Conservation (phyloP, 768 basidiomycete genomes). For the Myochromella boudieri region DNA sequence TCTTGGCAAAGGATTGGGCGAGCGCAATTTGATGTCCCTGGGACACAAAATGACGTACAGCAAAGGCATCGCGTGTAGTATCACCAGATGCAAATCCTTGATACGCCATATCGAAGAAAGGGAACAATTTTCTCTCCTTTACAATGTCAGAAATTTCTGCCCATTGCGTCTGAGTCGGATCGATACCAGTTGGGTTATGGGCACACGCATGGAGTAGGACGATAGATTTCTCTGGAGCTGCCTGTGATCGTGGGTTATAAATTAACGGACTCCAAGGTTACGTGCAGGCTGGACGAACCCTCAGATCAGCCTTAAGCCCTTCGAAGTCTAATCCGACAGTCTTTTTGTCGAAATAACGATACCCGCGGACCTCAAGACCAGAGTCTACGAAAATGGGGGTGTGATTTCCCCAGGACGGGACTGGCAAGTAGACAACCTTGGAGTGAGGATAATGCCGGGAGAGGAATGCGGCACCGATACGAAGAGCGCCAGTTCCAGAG, state of each 20-base stretch:
- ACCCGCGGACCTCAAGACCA: slow-evolving; percentile 88
- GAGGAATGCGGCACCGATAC: slow-evolving; percentile 92
- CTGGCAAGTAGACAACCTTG: slow-evolving; percentile 88
- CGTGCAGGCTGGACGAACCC: slow-evolving; percentile 43
- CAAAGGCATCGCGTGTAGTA: slow-evolving; percentile 88
- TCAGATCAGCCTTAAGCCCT: slow-evolving; percentile 84
- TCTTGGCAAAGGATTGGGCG: slow-evolving; percentile 97
- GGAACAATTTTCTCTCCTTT: slow-evolving; percentile 88
- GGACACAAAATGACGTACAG: slow-evolving; percentile 90
- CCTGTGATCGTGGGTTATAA: slow-evolving; percentile 30
- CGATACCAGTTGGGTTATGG: slow-evolving; percentile 98
- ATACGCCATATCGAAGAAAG: slow-evolving; percentile 99
- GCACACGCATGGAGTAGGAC: slow-evolving; percentile 96
- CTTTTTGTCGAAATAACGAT: slow-evolving; percentile 92
- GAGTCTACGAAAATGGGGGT: slow-evolving; percentile 92
- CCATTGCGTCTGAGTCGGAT: slow-evolving; percentile 95
- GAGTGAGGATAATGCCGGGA: slow-evolving; percentile 85
- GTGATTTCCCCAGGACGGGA: slow-evolving; percentile 98
- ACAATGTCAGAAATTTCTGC: slow-evolving; percentile 82
- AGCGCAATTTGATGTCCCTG: slow-evolving; percentile 90
- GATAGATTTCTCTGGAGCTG: slow-evolving; percentile 75
- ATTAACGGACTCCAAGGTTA: not conserved
- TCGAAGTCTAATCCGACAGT: slow-evolving; percentile 92
- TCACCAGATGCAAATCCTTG: slow-evolving; percentile 98
- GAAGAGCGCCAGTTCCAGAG: slow-evolving; percentile 96